A percentile compares a stretch with the other conserved stretches of the same genome.
Conservation (phyloP, 768 basidiomycete genomes). For the Agaricus subrufescens region DNA sequence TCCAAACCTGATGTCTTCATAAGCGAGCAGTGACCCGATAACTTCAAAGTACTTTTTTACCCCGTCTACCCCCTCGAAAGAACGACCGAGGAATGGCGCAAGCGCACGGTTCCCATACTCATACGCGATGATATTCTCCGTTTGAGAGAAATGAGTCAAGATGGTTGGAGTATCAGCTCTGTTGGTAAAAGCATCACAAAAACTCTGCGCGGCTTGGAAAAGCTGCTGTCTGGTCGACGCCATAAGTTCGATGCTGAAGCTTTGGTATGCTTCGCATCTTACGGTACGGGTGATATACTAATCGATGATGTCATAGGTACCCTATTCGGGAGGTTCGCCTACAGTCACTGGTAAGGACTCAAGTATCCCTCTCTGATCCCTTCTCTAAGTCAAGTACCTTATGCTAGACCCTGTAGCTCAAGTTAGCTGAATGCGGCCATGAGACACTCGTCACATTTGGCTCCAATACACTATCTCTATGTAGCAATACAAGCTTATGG, state of each 20-base stretch:
- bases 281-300: too few species aligned
- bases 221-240: slow-evolving; percentile 28
- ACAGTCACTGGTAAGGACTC: too few species aligned
- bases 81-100: slow-evolving; percentile 57
- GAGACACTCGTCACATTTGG: too few species aligned
- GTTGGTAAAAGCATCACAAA: slow-evolving; percentile 50
- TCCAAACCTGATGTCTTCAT: slow-evolving; percentile 48
- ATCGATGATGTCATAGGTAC: too few species aligned
- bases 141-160: slow-evolving; percentile 46
- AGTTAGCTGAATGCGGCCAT: too few species aligned
- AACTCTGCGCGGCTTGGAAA: slow-evolving; percentile 36
- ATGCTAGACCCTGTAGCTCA: too few species aligned
- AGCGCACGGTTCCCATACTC: slow-evolving; percentile 53
- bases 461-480: too few species aligned
- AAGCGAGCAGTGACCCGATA: slow-evolving; percentile 41
- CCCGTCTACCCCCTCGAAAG: slow-evolving; percentile 39
- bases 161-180: slow-evolving; percentile 37
- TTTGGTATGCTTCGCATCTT: too few species aligned
- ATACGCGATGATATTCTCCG: slow-evolving; percentile 35
- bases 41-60: slow-evolving; percentile 46
- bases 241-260: slow-evolving; percentile 20
- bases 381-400: too few species aligned
- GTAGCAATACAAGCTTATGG: too few species aligned
- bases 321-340: too few species aligned
- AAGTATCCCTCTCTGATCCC: too few species aligned